Percentiles rank a stretch among this genome's conserved stretches.
Evolutionary conservation across 176 grass and related monocot species (phyloP).

Genomic region (Elymus sibiricus): DNA sequence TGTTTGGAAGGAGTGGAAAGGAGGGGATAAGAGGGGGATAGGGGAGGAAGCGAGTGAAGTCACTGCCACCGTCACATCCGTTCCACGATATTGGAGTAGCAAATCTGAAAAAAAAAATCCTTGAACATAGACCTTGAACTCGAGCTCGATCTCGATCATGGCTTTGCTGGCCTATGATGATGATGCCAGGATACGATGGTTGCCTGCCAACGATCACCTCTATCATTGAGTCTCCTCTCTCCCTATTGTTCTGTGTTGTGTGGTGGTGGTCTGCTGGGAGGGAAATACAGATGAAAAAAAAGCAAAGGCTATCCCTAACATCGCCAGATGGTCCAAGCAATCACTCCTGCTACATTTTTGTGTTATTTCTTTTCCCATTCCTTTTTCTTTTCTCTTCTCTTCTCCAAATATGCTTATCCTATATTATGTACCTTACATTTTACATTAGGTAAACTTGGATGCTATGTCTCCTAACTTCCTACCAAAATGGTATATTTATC

Average conservation of each 20-base stretch:
- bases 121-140: neutral
- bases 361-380: neutral
- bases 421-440: neutral
- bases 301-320: neutral
- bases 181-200: neutral
- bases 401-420: neutral
- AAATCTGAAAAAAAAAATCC: neutral
- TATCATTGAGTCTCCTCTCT: neutral
- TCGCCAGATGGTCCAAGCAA: neutral
- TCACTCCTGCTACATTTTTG: neutral
- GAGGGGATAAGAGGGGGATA: neutral
- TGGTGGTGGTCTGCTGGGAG: neutral
- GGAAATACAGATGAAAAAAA: neutral
- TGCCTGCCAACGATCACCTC: neutral
- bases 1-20: neutral
- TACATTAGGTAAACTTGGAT: neutral
- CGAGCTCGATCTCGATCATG: neutral
- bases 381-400: neutral
- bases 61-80: neutral
- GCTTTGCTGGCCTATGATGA: neutral
- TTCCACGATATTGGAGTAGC: neutral
- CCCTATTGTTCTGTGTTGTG: neutral
- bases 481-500: neutral
- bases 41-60: neutral
- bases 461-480: neutral